A percentile compares a stretch with the other conserved stretches of the same genome.
phyloP scores from a whole-genome alignment of 176 grass and related monocot species.

The Zizania latifolia region DNA sequence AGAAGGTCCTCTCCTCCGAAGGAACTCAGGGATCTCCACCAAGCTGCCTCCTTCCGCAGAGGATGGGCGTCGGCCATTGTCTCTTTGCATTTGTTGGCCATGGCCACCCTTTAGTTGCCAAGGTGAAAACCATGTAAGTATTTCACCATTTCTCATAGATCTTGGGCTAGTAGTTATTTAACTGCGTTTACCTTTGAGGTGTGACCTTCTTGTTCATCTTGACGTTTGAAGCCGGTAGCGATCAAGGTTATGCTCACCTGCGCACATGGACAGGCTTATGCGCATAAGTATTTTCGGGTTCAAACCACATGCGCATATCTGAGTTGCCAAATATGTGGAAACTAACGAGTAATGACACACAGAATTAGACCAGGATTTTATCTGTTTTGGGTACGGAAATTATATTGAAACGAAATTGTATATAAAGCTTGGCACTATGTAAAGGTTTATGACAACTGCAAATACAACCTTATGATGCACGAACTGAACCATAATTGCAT shows the following conservation, averaged over 20 bases:
- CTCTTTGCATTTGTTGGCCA: slow-evolving; percentile 46
- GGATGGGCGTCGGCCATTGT: slow-evolving; percentile 35
- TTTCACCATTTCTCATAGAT: not conserved
- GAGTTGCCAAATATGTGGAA: not conserved
- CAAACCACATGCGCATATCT: not conserved
- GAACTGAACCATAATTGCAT: not conserved
- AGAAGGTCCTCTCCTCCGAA: slow-evolving; percentile 59
- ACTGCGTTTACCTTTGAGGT: slow-evolving; percentile 46
- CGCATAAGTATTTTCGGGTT: not conserved
- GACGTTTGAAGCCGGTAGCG: slow-evolving; percentile 85
- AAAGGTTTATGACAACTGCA: slow-evolving; percentile 83
- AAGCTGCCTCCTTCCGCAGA: slow-evolving; percentile 46
- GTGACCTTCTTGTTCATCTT: slow-evolving; percentile 60
- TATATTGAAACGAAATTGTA: not conserved
- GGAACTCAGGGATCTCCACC: slow-evolving; percentile 82
- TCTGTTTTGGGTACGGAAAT: not conserved
- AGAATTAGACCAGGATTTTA: not conserved
- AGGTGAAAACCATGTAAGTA: slow-evolving; percentile 3
- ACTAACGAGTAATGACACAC: not conserved
- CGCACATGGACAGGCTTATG: not conserved
- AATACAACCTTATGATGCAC: slow-evolving; percentile 47
- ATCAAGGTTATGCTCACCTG: slow-evolving; percentile 92
- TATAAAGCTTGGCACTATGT: slow-evolving; percentile 55
- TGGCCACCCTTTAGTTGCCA: slow-evolving; percentile 42
- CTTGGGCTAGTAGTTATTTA: not conserved